Base-by-base conservation (phyloP, 208 protist species). In the Wallacemonas sp. region DNA sequence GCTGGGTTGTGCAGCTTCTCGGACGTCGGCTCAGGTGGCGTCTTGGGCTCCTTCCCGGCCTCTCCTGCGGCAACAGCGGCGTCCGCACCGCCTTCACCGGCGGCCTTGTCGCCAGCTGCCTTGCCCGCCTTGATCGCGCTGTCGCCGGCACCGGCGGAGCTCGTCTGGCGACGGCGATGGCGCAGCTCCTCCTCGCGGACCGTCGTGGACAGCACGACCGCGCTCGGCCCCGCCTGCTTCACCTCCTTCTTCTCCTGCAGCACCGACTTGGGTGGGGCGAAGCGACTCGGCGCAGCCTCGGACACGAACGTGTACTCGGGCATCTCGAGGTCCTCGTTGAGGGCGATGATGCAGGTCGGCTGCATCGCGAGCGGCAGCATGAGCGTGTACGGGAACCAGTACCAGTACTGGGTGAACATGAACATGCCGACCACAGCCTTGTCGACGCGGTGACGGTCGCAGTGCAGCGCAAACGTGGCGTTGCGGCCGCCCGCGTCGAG, bases 361-460 rank as follows among this genome's bases (percentile, higher is more conserved):
- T 83, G 91, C 74, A 99, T 96, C 11, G 98, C 85, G 12, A 99
- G 74, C 17, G 93, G 89, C n/a, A 99, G 65, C 83, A 99, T 99
- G 46, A 99, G 92, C 30, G 93, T 77, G 63, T 99, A 97, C 27
- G 99, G 98, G 80, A 98, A 99, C 99, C 99, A 99, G 80, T 98
- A 99, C 99, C 99, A 99, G 81, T 99, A 98, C 87, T 99, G 98
- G 19, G 85, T 76, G 78, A 99, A 99, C 27, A 99, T 67, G 39
- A 98, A 97, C 72, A 99, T 85, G 38, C 99, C 99, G 1, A 98
- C 96, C 16, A 99, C 98, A 8, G 97, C 87, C 69, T 93, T 92
- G 77, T 98, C 93, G 29, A 94, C 81, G 46, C 88, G 96, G 75
- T 99, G 96, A 23, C 97, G 98, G 32, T 92, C 80, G 36, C 84